phyloP scores from a whole-genome alignment of 352 stramenopile genomes.

The Albugo candida region DNA sequence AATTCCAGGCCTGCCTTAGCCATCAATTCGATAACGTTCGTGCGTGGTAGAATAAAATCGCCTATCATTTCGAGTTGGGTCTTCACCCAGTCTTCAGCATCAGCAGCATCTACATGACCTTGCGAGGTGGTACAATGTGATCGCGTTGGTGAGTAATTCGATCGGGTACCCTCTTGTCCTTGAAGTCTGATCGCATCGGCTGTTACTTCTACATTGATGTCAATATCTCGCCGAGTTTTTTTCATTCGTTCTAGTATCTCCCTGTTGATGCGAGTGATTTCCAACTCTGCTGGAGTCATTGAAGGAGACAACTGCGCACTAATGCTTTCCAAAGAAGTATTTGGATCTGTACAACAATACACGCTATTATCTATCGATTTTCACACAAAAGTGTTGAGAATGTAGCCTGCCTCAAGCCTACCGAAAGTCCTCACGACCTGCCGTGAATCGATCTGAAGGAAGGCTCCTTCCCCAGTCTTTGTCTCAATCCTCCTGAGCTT shows the following conservation, averaged over 20 bases:
- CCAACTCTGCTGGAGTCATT: constrained; percentile 36
- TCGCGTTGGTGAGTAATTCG: too few relatives aligned
- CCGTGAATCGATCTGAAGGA: too few relatives aligned
- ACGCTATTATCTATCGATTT: background rate
- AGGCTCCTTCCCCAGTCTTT: too few relatives aligned
- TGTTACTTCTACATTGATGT: too few relatives aligned
- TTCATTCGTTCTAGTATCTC: constrained; percentile 11
- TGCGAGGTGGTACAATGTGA: too few relatives aligned
- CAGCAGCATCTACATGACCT: too few relatives aligned
- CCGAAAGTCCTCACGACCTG: too few relatives aligned
- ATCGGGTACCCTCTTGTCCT: too few relatives aligned
- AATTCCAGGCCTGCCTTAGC: constrained; percentile 11
- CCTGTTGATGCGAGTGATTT: constrained; percentile 53
- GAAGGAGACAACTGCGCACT: constrained; percentile 28
- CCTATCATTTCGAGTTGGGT: constrained; percentile 35
- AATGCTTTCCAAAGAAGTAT: constrained; percentile 17
- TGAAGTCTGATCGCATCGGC: too few relatives aligned
- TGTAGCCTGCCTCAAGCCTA: background rate
- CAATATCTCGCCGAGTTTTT: too few relatives aligned
- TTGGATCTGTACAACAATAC: background rate
- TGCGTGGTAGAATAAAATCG: constrained; percentile 25
- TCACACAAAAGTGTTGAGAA: background rate
- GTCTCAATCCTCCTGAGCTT: too few relatives aligned
- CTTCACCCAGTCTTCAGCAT: constrained; percentile 63
- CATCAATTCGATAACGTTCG: constrained; percentile 22